These are phyloP conservation scores for Pleodorina starrii DNA, from an alignment of 139 green algal genomes.

Conservation along the genomic window DNA sequence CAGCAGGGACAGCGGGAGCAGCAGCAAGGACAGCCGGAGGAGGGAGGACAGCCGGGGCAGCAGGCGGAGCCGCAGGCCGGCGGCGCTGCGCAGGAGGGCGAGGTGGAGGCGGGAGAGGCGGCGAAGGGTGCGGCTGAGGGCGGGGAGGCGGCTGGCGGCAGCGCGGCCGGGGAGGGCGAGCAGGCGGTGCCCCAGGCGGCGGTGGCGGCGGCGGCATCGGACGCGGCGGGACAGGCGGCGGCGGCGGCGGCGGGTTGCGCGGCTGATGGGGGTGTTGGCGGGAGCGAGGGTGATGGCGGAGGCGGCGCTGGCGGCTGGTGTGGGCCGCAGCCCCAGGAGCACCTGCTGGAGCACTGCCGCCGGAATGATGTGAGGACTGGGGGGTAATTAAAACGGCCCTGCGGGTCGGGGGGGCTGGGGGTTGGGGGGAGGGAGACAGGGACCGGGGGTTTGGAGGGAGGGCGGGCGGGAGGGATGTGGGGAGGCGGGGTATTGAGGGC, in stretches of 20 bases:
- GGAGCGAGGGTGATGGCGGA: background rate
- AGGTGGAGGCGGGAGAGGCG: background rate
- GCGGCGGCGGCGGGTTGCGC: background rate
- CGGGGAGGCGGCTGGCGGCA: background rate
- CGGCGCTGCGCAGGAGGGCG: background rate
- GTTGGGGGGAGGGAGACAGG: too few relatives aligned
- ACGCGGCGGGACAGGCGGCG: background rate
- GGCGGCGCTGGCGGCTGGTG: background rate
- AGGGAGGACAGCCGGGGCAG: background rate
- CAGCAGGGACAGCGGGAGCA: background rate
- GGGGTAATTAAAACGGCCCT: too few relatives aligned
- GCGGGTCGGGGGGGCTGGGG: too few relatives aligned
- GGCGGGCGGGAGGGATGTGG: too few relatives aligned
- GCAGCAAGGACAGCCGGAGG: background rate
- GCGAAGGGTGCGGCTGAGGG: background rate
- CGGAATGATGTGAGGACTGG: background rate
- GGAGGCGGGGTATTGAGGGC: too few relatives aligned
- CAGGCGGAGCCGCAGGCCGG: background rate
- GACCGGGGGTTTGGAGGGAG: too few relatives aligned
- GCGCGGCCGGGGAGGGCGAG: background rate
- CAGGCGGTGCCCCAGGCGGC: background rate
- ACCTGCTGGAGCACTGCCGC: slow-evolving; percentile 38
- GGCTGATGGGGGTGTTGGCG: background rate
- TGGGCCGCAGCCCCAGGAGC: slow-evolving; percentile 15
- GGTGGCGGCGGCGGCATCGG: background rate